Percentiles rank a stretch among this genome's conserved stretches.
phyloP scores from a whole-genome alignment of 192 early-diverging fungal species.

The Podila horticola region DNA sequence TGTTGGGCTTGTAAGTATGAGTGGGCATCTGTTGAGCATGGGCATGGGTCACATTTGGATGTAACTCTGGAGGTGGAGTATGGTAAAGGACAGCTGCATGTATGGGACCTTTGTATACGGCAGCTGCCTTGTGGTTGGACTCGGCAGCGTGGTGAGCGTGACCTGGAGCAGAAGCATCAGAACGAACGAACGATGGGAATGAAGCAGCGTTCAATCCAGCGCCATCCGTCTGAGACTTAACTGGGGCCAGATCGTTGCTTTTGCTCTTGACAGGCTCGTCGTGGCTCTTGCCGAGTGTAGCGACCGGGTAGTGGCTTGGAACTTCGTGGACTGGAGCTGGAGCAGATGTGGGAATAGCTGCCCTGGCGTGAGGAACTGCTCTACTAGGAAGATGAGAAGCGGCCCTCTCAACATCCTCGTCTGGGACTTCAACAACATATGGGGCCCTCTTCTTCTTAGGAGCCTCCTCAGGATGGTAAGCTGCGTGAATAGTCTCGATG shows the following conservation, averaged over 20 bases:
- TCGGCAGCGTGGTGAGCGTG: background rate
- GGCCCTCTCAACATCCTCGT: no score
- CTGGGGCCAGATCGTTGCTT: background rate
- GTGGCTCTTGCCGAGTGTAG: constrained; percentile 2
- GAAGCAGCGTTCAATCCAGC: background rate
- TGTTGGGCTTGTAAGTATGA: background rate
- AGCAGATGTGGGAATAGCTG: background rate
- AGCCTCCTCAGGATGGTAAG: background rate
- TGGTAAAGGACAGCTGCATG: background rate
- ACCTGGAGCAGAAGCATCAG: background rate
- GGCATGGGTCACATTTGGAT: background rate
- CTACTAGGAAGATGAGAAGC: no score
- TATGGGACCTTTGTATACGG: no score
- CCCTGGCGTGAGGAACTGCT: background rate
- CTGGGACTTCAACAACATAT: no score
- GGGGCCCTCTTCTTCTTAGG: background rate
- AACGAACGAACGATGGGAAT: background rate
- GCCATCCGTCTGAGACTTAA: background rate
- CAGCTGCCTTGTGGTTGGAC: background rate
- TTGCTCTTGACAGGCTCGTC: background rate
- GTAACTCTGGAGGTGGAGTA: background rate
- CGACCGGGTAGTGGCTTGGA: background rate
- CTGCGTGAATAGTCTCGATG: background rate
- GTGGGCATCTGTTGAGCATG: background rate
- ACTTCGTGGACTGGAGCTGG: background rate